phyloP scores from a whole-genome alignment of 2,329 filamentous ascomycete species.

The Fusarium papillatum region DNA sequence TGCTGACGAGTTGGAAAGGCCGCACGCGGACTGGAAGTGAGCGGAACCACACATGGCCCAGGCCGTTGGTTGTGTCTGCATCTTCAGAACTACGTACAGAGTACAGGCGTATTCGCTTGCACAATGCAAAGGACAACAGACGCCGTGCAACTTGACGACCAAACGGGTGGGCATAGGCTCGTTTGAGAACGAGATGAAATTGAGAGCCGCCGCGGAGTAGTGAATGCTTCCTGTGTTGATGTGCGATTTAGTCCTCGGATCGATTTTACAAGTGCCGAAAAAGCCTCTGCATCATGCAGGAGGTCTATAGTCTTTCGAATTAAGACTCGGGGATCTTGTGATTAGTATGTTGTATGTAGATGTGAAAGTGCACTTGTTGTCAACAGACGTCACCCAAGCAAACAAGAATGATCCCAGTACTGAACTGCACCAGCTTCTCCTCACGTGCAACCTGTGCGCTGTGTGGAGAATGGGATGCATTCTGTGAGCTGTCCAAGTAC shows the following conservation, averaged over 20 bases:
- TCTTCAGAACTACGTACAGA: not conserved
- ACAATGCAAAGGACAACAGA: constrained; percentile 14
- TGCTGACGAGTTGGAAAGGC: constrained; percentile 24
- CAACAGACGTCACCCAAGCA: constrained; percentile 7
- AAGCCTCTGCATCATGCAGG: not conserved
- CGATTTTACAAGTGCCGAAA: not conserved
- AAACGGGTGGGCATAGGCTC: constrained; percentile 18
- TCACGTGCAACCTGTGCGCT: constrained; percentile 22
- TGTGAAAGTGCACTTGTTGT: not conserved
- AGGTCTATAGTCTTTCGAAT: not conserved
- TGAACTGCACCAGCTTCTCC: constrained; percentile 22
- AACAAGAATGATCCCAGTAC: constrained; percentile 28
- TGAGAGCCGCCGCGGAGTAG: not conserved
- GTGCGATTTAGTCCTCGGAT: not conserved
- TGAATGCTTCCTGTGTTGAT: not conserved
- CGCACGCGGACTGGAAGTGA: constrained; percentile 6
- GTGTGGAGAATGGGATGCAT: constrained; percentile 9
- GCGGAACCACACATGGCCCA: constrained; percentile 29
- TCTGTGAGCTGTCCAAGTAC: not conserved
- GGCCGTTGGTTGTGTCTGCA: not conserved
- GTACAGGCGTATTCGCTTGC: not conserved
- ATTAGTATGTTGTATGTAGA: not conserved
- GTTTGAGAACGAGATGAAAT: constrained; percentile 15
- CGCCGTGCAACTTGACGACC: constrained; percentile 12
- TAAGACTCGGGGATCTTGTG: not conserved